Evolutionary conservation across 108 stramenopile genomes (phyloP).

Genomic region (Schizochytrium sp.): DNA sequence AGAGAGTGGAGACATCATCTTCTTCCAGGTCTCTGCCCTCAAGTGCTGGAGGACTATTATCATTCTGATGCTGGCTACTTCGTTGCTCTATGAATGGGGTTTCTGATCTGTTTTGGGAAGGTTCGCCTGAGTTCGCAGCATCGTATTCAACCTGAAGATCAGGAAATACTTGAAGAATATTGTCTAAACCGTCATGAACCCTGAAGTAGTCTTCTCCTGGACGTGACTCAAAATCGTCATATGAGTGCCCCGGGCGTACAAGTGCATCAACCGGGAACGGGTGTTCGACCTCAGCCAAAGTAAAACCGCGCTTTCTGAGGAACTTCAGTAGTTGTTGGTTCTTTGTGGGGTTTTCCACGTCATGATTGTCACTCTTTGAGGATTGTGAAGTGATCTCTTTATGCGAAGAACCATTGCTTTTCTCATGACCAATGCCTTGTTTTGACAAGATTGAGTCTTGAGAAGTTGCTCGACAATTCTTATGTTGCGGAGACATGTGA

Average conservation of each 20-base stretch:
- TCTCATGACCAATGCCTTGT: too few relatives aligned
- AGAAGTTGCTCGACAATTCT: too few relatives aligned
- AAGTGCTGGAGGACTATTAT: too few relatives aligned
- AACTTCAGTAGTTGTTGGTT: background rate
- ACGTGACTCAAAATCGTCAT: background rate
- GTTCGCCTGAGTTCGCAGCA: background rate
- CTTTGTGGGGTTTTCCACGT: background rate
- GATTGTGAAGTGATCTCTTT: too few relatives aligned
- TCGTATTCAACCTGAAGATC: background rate
- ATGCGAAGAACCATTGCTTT: too few relatives aligned
- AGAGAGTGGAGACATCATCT: too few relatives aligned
- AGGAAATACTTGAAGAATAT: background rate
- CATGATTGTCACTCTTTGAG: background rate
- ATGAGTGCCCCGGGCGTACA: background rate
- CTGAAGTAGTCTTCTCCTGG: background rate
- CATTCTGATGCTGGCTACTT: too few relatives aligned
- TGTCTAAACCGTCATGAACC: background rate
- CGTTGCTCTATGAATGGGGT: too few relatives aligned
- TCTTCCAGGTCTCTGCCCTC: too few relatives aligned
- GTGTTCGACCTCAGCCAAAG: background rate
- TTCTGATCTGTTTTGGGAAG: too few relatives aligned
- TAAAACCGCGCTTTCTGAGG: background rate
- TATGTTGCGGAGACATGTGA: too few relatives aligned
- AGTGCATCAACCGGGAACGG: conserved; percentile 11
- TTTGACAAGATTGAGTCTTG: too few relatives aligned